Conservation (phyloP, 805 yeast genomes). For the Wickerhamomyces chambardii region DNA sequence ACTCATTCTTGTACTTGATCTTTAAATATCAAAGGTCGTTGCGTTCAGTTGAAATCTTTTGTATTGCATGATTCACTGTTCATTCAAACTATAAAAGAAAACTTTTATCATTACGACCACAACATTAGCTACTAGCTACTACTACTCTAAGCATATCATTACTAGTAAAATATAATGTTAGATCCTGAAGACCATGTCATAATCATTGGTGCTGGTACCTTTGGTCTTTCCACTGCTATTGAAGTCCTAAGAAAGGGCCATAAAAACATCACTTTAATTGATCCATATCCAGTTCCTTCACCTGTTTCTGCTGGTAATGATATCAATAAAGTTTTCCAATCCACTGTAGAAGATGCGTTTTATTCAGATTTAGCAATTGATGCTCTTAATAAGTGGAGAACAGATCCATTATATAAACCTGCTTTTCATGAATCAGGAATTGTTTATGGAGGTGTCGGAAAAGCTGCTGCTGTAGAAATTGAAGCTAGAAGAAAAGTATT, state of each 20-base stretch:
- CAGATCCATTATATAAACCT: constrained; percentile 19
- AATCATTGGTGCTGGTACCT: constrained; percentile 34
- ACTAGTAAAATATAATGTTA: neutral
- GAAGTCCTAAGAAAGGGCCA: constrained; percentile 24
- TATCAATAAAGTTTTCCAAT: constrained; percentile 29
- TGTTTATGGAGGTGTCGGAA: constrained; percentile 14
- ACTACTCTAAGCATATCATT: too few relatives aligned
- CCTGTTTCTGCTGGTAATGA: constrained; percentile 31
- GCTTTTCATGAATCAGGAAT: constrained; percentile 27
- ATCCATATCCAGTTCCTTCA: constrained; percentile 26
- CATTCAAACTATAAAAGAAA: too few relatives aligned
- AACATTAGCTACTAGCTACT: too few relatives aligned
- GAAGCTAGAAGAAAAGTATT: constrained; percentile 4
- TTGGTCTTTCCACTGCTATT: constrained; percentile 33
- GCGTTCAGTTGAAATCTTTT: too few relatives aligned
- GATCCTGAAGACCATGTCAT: constrained; percentile 11
- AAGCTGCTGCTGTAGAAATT: constrained; percentile 9
- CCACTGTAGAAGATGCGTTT: constrained; percentile 12
- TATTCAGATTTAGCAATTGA: constrained; percentile 21
- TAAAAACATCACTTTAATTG: constrained; percentile 20
- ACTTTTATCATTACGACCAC: too few relatives aligned
- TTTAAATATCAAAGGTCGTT: too few relatives aligned
- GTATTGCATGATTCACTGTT: too few relatives aligned
- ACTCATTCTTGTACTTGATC: too few relatives aligned
- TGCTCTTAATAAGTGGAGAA: constrained; percentile 23